Conservation (phyloP, 768 basidiomycete genomes). For the Boletus insuetus region DNA sequence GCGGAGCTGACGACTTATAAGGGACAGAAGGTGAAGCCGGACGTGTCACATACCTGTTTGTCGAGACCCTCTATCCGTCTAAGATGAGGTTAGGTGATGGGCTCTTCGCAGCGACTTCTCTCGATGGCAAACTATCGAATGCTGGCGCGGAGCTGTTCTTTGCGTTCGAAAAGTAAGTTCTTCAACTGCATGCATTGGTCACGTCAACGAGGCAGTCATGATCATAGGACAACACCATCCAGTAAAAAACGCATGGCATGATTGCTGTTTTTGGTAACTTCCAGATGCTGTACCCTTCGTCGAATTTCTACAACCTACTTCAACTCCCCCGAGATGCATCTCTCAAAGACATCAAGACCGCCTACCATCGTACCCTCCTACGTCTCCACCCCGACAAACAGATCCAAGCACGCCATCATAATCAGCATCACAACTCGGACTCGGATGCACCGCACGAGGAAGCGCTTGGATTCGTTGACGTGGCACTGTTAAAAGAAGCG, state of each 20-base stretch:
- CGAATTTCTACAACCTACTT: constrained; percentile 63
- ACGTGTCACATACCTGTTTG: constrained; percentile 35
- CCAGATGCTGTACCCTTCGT: too few species aligned
- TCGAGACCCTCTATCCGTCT: constrained; percentile 48
- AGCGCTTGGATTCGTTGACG: constrained; percentile 32
- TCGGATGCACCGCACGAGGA: not conserved
- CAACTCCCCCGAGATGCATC: constrained; percentile 49
- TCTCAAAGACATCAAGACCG: constrained; percentile 57
- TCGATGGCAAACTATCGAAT: constrained; percentile 48
- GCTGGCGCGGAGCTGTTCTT: constrained; percentile 48
- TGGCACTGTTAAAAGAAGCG: constrained; percentile 65
- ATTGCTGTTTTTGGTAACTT: too few species aligned
- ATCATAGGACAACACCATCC: too few species aligned
- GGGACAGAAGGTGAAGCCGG: not conserved
- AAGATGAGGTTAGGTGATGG: constrained; percentile 1
- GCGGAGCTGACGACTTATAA: constrained; percentile 36
- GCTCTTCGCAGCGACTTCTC: constrained; percentile 33
- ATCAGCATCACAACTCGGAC: not conserved
- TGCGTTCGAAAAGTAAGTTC: constrained; percentile 43
- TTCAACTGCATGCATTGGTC: not conserved
- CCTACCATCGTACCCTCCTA: constrained; percentile 67
- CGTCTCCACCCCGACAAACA: constrained; percentile 64
- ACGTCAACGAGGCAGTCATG: constrained; percentile 2
- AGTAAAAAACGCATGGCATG: too few species aligned
- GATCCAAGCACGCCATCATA: constrained; percentile 17